Conservation (phyloP, 73 alveolate genomes). For the Tetrahymena elliotti region DNA sequence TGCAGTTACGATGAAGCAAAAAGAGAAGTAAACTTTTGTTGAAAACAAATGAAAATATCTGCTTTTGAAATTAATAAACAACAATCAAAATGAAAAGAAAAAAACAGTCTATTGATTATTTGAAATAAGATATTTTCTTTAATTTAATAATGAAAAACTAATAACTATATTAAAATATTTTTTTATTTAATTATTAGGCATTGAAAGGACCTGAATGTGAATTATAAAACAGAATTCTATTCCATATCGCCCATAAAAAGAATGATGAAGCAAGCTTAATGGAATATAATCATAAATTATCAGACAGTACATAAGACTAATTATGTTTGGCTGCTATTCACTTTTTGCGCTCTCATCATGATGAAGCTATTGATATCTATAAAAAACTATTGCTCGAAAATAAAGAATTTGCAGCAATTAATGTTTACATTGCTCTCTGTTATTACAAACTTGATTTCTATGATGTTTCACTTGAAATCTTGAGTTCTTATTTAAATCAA, state of each 20-base stretch:
- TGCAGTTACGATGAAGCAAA: slow-evolving; percentile 86
- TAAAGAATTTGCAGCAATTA: slow-evolving; percentile 83
- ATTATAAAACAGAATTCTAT: slow-evolving; percentile 70
- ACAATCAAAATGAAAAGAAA: not conserved
- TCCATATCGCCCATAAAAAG: slow-evolving; percentile 88
- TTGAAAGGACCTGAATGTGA: slow-evolving; percentile 50
- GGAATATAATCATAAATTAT: slow-evolving; percentile 75
- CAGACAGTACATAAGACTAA: slow-evolving; percentile 73
- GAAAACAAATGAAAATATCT: too few relatives aligned
- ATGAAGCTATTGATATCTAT: slow-evolving; percentile 79
- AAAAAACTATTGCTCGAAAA: slow-evolving; percentile 75
- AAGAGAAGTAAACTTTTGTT: slow-evolving; percentile 44
- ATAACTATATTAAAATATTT: too few relatives aligned
- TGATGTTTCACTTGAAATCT: slow-evolving; percentile 91
- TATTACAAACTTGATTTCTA: slow-evolving; percentile 94
- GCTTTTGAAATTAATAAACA: not conserved
- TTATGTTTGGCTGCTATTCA: slow-evolving; percentile 96
- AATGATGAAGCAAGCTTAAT: slow-evolving; percentile 88
- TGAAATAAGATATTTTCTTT: not conserved
- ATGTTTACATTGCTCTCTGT: slow-evolving; percentile 95
- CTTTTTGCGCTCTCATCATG: slow-evolving; percentile 77
- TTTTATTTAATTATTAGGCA: not conserved
- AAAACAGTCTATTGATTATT: not conserved
- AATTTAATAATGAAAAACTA: not conserved
- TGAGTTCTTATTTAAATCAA: slow-evolving; percentile 73